These are phyloP conservation scores for Phoenix dactylifera DNA, from an alignment of 176 grass and related monocot genomes.

Conservation along the genomic window DNA sequence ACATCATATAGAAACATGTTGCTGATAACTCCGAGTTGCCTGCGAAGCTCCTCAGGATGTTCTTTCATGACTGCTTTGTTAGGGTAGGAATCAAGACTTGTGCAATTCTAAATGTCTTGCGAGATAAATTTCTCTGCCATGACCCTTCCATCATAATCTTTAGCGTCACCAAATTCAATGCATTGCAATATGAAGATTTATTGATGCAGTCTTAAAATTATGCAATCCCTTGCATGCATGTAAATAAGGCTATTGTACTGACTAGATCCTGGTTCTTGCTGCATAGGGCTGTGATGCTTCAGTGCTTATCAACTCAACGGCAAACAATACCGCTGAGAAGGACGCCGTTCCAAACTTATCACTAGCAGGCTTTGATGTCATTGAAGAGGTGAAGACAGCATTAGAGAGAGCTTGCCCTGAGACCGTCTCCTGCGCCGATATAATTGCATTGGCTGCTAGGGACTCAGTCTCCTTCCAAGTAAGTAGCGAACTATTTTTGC, in stretches of 20 bases:
- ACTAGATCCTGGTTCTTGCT: too few relatives aligned
- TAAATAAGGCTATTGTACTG: too few relatives aligned
- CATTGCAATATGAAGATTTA: too few relatives aligned
- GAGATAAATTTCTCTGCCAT: neutral
- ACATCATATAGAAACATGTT: conserved; percentile 22
- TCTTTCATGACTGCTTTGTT: conserved; percentile 29
- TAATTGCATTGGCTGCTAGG: conserved; percentile 30
- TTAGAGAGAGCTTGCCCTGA: conserved; percentile 22
- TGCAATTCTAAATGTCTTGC: neutral
- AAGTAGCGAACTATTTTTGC: neutral
- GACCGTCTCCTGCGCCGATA: conserved; percentile 34
- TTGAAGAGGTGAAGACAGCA: conserved; percentile 25
- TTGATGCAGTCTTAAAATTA: too few relatives aligned
- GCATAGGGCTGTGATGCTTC: conserved; percentile 55
- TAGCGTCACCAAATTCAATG: too few relatives aligned
- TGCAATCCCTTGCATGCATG: too few relatives aligned
- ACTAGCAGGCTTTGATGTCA: conserved; percentile 36
- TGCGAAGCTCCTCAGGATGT: conserved; percentile 32
- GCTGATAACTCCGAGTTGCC: conserved; percentile 26
- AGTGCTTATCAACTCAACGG: conserved; percentile 35
- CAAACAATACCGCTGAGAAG: conserved; percentile 35
- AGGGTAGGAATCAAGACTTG: neutral
- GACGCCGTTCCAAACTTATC: conserved; percentile 27
- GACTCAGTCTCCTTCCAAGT: conserved; percentile 32
- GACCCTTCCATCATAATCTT: too few relatives aligned